These are phyloP conservation scores for Cinnamomum micranthum DNA, from an alignment of 164 flowering plant species.

Conservation along the genomic window DNA sequence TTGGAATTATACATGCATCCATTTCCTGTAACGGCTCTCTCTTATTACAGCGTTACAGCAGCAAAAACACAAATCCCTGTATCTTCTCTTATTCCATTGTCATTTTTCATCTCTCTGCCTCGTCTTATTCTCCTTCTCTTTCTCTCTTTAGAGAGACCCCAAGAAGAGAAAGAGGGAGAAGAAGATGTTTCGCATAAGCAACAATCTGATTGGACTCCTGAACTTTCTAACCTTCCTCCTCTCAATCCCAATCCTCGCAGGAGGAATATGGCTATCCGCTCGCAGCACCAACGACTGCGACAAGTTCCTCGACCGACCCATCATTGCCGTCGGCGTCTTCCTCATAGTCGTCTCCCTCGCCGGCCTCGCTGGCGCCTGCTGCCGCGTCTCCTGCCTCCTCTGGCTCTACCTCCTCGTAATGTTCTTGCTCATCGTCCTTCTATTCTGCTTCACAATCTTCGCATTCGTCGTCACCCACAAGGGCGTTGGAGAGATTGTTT, in stretches of 20 bases:
- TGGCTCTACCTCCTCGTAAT: slow-evolving; percentile 64
- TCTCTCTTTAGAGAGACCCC: too few species aligned
- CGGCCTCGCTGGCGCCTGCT: slow-evolving; percentile 63
- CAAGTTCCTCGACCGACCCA: slow-evolving; percentile 46
- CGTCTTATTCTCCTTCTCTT: not conserved
- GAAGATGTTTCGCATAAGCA: slow-evolving; percentile 47
- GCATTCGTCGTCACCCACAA: slow-evolving; percentile 65
- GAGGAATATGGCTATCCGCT: slow-evolving; percentile 56
- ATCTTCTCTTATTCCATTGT: too few species aligned
- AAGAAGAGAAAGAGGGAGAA: too few species aligned
- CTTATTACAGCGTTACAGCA: too few species aligned
- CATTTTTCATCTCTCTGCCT: not conserved
- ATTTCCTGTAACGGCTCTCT: too few species aligned
- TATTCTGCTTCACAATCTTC: slow-evolving; percentile 60
- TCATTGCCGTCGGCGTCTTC: slow-evolving; percentile 52
- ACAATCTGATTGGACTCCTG: slow-evolving; percentile 53
- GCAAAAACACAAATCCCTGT: too few species aligned
- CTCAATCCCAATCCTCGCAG: slow-evolving; percentile 57
- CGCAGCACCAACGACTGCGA: slow-evolving; percentile 52
- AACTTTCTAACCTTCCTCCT: slow-evolving; percentile 54
- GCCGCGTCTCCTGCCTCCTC: slow-evolving; percentile 54
- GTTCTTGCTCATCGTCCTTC: slow-evolving; percentile 51
- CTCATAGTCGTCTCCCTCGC: slow-evolving; percentile 57
- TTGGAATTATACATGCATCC: too few species aligned
- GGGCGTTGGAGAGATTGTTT: slow-evolving; percentile 51